Conservation (phyloP, 2,329 filamentous ascomycete species). For the Calonectria pteridis region DNA sequence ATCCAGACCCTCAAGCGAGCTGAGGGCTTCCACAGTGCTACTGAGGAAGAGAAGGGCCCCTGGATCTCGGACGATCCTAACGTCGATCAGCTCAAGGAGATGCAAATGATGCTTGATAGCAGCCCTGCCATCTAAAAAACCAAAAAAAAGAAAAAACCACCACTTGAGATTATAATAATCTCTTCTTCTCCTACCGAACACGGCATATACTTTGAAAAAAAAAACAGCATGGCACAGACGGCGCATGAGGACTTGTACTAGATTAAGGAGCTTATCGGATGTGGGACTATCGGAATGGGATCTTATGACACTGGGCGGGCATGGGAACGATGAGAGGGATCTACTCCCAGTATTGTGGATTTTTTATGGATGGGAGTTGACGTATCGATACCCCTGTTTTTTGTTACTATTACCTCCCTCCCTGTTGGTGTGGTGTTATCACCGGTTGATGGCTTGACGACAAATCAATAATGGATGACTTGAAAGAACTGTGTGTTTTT, state of each 20-base stretch:
- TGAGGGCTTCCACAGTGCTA: slow-evolving; percentile 84
- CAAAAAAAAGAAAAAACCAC: slow-evolving; percentile 12
- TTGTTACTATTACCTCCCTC: slow-evolving; percentile 31
- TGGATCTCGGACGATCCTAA: slow-evolving; percentile 83
- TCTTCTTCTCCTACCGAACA: slow-evolving; percentile 30
- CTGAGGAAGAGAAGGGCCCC: slow-evolving; percentile 86
- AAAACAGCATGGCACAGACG: slow-evolving; percentile 46
- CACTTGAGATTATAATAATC: slow-evolving; percentile 11
- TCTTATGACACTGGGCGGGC: slow-evolving; percentile 29
- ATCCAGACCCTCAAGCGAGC: slow-evolving; percentile 89
- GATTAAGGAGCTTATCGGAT: slow-evolving; percentile 30
- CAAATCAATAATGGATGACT: slow-evolving; percentile 30
- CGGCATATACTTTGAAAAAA: slow-evolving; percentile 31
- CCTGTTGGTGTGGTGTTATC: slow-evolving; percentile 19
- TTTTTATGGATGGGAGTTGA: slow-evolving; percentile 43
- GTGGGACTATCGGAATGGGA: slow-evolving; percentile 29
- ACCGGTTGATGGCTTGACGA: slow-evolving; percentile 28
- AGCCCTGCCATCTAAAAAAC: slow-evolving; percentile 39
- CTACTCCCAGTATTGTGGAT: slow-evolving; percentile 28
- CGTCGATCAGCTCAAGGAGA: slow-evolving; percentile 69
- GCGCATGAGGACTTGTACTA: slow-evolving; percentile 46
- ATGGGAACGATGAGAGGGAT: slow-evolving; percentile 28
- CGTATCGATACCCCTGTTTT: slow-evolving; percentile 48
- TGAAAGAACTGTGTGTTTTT: slow-evolving; percentile 18
- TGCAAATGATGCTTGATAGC: slow-evolving; percentile 64